A percentile compares a stretch with the other conserved stretches of the same genome.
These are phyloP conservation scores for Chlamydomonas sp. DNA, from an alignment of 139 green algal genomes.

Conservation along the genomic window DNA sequence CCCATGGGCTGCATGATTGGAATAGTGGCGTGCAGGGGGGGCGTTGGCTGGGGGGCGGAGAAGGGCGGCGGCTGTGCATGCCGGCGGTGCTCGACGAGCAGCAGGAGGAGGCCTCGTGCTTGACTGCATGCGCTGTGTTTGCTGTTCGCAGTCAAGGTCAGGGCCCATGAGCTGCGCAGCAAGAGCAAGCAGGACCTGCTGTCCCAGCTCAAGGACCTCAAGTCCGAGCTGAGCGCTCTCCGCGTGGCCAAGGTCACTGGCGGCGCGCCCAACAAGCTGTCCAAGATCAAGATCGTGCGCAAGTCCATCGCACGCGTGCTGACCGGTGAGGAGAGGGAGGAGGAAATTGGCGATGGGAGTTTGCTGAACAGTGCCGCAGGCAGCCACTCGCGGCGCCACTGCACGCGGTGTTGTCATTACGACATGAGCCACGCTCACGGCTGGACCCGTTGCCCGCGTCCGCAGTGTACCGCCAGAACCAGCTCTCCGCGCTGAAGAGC, in stretches of 20 bases:
- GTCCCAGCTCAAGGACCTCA: conserved; percentile 91
- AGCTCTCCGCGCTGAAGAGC: conserved; percentile 67
- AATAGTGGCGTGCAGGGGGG: neutral
- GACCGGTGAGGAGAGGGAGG: too few relatives aligned
- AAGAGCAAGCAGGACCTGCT: conserved; percentile 92
- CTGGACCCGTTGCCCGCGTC: too few relatives aligned
- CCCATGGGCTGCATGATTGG: neutral
- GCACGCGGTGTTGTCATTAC: too few relatives aligned
- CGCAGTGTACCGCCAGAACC: conserved; percentile 91
- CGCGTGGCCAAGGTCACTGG: conserved; percentile 98
- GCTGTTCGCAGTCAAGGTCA: conserved; percentile 76
- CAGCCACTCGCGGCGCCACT: too few relatives aligned
- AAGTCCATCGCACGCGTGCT: conserved; percentile 92
- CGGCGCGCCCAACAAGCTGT: conserved; percentile 98
- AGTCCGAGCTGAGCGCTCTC: conserved; percentile 88
- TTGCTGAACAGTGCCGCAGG: too few relatives aligned
- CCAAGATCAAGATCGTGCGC: conserved; percentile 98
- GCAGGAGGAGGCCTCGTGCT: neutral
- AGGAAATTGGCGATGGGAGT: too few relatives aligned
- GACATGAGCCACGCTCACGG: too few relatives aligned
- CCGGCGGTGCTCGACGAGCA: neutral
- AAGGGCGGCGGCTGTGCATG: neutral
- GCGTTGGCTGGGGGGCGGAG: neutral
- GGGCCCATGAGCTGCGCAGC: conserved; percentile 86
- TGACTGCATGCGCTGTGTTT: neutral